Evolutionary conservation across 805 yeast genomes (phyloP), one percentile per base, ranked within the genome.

Genomic region (Ogataea angusta): DNA sequence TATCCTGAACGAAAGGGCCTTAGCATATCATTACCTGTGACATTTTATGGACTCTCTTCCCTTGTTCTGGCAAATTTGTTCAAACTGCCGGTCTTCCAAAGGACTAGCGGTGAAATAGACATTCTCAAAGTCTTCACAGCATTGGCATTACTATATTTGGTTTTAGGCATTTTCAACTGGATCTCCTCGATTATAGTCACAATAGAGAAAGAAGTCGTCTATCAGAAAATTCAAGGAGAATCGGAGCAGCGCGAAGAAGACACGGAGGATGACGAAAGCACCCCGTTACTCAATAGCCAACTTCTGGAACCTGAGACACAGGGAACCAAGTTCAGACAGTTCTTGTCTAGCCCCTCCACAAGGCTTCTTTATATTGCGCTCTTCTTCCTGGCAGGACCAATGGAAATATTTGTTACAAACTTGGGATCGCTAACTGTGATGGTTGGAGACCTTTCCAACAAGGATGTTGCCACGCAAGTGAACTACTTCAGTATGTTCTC

Each of bases 21-120:
- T 40, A 85, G 95, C 23, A 87, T 91, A 31, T 83, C 95, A 38
- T 73, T 85, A 32, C 99, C 99, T 0, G 90, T 91, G 2, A 77
- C 95, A 0, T 83, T 83, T 47, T 90, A 84, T 60, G 99, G 98
- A 1, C 55, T 88, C 22, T 83, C 95, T 5, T 76, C 95, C 2
- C 67, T 93, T 40, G 62, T 90, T 34, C 83, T 85, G 3, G 74
- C 95, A 0, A 89, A 80, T 23, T 57, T 56, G 76, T 32, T 61
- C 76, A 57, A 75, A 70, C 44, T 56, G 72, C 17, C 48, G 50
- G 6, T 66, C 68, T 80, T 63, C 36, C 53, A 47, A 16, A 25
- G 46, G 4, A 53, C 53, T 13, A 13, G 38, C 14, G 52, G 46
- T 1, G 29, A 37, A 3, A 54, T 84, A 31, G 70, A 81, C 52